phyloP scores from a whole-genome alignment of 176 grass and related monocot genomes.

The Eragrostis nindensis region DNA sequence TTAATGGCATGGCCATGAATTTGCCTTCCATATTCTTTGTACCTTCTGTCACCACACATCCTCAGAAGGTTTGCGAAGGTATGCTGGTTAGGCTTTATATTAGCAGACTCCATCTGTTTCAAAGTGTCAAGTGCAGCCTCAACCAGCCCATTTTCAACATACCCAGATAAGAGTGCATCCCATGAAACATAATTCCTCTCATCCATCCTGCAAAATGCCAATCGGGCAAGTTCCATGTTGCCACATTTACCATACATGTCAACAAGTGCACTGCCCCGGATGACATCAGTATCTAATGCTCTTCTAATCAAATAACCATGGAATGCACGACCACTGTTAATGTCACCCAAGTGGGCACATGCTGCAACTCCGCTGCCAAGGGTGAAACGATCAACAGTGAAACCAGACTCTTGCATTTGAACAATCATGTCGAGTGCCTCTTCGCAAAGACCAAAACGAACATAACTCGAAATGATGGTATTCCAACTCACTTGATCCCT shows the following conservation, averaged over 20 bases:
- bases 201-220: slow-evolving; percentile 51
- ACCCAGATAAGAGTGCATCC: slow-evolving; percentile 64
- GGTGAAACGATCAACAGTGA: slow-evolving; percentile 45
- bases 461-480: slow-evolving; percentile 61
- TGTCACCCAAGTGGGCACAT: slow-evolving; percentile 59
- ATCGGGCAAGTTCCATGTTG: slow-evolving; percentile 38
- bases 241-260: slow-evolving; percentile 61
- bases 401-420: slow-evolving; percentile 59
- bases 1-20: slow-evolving; percentile 55
- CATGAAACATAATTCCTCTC: slow-evolving; percentile 63
- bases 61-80: slow-evolving; percentile 56
- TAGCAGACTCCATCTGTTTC: slow-evolving; percentile 41
- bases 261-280: slow-evolving; percentile 48
- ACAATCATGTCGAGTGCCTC: slow-evolving; percentile 55
- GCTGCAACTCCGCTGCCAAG: slow-evolving; percentile 56
- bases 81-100: slow-evolving; percentile 59
- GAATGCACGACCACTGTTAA: slow-evolving; percentile 42
- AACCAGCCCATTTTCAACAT: slow-evolving; percentile 50
- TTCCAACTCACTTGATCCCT: slow-evolving; percentile 65
- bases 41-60: slow-evolving; percentile 45
- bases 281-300: slow-evolving; percentile 58
- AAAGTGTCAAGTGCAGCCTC: slow-evolving; percentile 49
- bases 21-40: slow-evolving; percentile 52
- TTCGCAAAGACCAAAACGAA: slow-evolving; percentile 34
- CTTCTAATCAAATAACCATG: slow-evolving; percentile 66